A percentile compares a stretch with the other conserved stretches of the same genome.
phyloP scores from a whole-genome alignment of 1,139 yeast species.

The Protomyces lactucae-debilis region DNA sequence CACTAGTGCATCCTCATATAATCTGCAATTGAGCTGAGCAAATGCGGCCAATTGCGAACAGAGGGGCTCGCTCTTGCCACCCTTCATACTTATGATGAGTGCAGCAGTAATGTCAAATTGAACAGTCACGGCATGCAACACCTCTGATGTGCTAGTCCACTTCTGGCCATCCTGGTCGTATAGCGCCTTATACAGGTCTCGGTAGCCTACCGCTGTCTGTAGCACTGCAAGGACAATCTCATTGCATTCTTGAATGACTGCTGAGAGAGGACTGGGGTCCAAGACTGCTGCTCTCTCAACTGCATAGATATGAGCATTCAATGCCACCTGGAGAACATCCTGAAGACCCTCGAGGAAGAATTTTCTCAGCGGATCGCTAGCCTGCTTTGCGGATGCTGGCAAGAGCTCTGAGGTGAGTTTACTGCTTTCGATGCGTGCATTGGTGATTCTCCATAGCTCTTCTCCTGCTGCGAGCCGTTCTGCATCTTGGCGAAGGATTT shows the following conservation, averaged over 20 bases:
- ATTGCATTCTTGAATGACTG: constrained; percentile 35
- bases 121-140: constrained; percentile 35
- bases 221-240: constrained; percentile 36
- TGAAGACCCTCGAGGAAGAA: constrained; percentile 30
- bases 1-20: constrained; percentile 36
- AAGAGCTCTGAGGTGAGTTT: constrained; percentile 23
- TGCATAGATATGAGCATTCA: constrained; percentile 26
- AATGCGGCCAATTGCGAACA: constrained; percentile 36
- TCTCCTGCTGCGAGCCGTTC: constrained; percentile 58
- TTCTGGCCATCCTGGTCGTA: constrained; percentile 5
- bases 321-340: constrained; percentile 30
- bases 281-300: constrained; percentile 25
- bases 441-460: constrained; percentile 47
- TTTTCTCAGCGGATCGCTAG: constrained; percentile 26
- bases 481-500: constrained; percentile 46
- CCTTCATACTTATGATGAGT: constrained; percentile 10
- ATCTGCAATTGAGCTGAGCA: constrained; percentile 37
- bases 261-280: constrained; percentile 22
- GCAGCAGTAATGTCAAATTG: constrained; percentile 34
- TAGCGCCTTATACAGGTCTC: constrained; percentile 18
- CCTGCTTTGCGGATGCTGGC: constrained; percentile 16
- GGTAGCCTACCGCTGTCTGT: constrained; percentile 35
- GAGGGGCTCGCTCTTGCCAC: constrained; percentile 23
- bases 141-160: constrained; percentile 39
- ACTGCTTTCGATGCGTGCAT: constrained; percentile 29